Conservation (phyloP, 1,139 yeast species). For the Taphrina deformans region DNA sequence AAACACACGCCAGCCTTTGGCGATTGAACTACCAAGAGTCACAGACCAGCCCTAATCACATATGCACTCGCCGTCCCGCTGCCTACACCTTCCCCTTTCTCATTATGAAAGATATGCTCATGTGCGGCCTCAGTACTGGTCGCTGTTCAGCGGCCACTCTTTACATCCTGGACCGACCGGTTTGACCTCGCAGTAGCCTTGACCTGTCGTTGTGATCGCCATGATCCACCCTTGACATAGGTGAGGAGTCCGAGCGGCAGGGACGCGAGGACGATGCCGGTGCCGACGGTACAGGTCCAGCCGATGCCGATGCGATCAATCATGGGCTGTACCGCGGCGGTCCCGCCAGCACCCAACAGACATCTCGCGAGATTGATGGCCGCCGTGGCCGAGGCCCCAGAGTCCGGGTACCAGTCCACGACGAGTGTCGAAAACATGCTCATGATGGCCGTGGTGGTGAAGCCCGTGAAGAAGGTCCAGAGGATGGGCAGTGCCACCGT, state of each 20-base stretch:
- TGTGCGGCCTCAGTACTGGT: too few relatives aligned
- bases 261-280: slow-evolving; percentile 15
- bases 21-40: too few relatives aligned
- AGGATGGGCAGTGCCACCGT: slow-evolving; percentile 80
- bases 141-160: too few relatives aligned
- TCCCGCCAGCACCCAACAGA: slow-evolving; percentile 59
- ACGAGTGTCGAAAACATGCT: slow-evolving; percentile 57
- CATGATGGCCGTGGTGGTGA: slow-evolving; percentile 55
- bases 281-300: slow-evolving; percentile 36
- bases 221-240: slow-evolving; percentile 1
- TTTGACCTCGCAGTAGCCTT: background rate
- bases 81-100: too few relatives aligned
- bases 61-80: too few relatives aligned
- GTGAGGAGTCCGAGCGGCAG: slow-evolving; percentile 11
- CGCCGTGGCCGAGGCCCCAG: slow-evolving; percentile 63
- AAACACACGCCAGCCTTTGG: too few relatives aligned
- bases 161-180: too few relatives aligned
- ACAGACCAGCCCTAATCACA: too few relatives aligned
- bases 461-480: slow-evolving; percentile 49
- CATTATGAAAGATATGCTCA: too few relatives aligned
- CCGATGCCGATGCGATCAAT: slow-evolving; percentile 56
- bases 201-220: background rate
- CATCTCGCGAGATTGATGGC: slow-evolving; percentile 64
- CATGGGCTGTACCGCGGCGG: slow-evolving; percentile 65
- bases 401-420: slow-evolving; percentile 62